Evolutionary conservation across 2,329 filamentous ascomycete species (phyloP).

Genomic region (Colletotrichum echinochloae): DNA sequence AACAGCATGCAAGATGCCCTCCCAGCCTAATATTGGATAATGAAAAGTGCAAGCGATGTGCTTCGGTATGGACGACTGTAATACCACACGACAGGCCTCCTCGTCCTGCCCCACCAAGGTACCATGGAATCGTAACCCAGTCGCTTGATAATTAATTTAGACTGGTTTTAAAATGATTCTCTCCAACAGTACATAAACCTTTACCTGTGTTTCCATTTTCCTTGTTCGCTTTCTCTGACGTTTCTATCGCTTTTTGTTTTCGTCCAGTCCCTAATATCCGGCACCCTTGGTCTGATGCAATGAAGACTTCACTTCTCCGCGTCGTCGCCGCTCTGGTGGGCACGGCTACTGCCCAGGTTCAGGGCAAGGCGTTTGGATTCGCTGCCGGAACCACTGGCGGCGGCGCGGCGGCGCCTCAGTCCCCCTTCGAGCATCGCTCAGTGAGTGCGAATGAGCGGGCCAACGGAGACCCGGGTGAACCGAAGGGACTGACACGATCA

Average conservation of each 20-base stretch:
- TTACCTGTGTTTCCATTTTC: too few relatives aligned
- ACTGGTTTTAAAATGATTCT: constrained; percentile 8
- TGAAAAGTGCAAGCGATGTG: neutral
- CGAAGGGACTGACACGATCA: neutral
- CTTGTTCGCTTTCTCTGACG: neutral
- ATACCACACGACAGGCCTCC: neutral
- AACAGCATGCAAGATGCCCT: constrained; percentile 11
- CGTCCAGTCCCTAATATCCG: neutral
- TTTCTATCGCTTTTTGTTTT: neutral
- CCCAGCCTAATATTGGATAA: constrained; percentile 10
- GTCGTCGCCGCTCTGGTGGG: constrained; percentile 42
- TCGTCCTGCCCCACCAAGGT: constrained; percentile 13
- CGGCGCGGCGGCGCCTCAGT: constrained; percentile 57
- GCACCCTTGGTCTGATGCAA: neutral
- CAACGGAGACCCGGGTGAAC: neutral
- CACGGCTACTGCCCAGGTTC: constrained; percentile 45
- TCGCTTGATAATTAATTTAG: constrained; percentile 1
- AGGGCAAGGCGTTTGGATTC: constrained; percentile 48
- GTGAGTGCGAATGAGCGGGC: neutral
- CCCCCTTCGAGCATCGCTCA: constrained; percentile 48
- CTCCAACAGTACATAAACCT: neutral
- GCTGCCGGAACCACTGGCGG: constrained; percentile 63
- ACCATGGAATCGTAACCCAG: neutral
- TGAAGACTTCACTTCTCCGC: constrained; percentile 33
- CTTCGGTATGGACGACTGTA: neutral